A percentile compares a stretch with the other conserved stretches of the same genome.
Conservation (phyloP, 257 asterid species). For the Solanum paucissectum region DNA sequence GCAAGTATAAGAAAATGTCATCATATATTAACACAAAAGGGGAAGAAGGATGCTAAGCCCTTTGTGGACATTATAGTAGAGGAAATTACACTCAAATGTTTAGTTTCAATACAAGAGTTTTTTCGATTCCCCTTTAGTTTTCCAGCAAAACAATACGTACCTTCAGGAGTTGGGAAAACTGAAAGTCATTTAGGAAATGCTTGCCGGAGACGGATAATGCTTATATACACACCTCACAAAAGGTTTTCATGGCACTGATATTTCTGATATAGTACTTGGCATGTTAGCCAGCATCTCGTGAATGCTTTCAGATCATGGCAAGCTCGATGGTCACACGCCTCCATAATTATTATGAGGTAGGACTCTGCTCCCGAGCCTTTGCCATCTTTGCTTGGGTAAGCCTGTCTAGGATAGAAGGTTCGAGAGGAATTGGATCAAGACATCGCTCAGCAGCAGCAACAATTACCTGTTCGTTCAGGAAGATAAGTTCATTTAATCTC, state of each 20-base stretch:
- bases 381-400: slow-evolving; percentile 75
- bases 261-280: background rate
- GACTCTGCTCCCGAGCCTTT: slow-evolving; percentile 31
- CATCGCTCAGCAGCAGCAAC: slow-evolving; percentile 85
- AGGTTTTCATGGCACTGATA: background rate
- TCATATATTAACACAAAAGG: background rate
- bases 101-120: background rate
- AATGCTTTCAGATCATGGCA: background rate
- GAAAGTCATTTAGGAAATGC: background rate
- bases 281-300: background rate
- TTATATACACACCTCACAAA: background rate
- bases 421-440: slow-evolving; percentile 70
- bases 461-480: slow-evolving; percentile 39
- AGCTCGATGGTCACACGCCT: background rate
- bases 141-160: background rate
- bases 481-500: background rate
- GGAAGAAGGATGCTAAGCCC: background rate
- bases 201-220: background rate
- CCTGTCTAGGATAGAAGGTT: slow-evolving; percentile 76
- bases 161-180: background rate
- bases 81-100: background rate
- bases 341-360: background rate
- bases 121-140: background rate
- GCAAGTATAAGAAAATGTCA: background rate
- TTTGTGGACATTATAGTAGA: background rate